phyloP scores from a whole-genome alignment of 2,329 filamentous ascomycete genomes.

The Cladobotryum protrusum region DNA sequence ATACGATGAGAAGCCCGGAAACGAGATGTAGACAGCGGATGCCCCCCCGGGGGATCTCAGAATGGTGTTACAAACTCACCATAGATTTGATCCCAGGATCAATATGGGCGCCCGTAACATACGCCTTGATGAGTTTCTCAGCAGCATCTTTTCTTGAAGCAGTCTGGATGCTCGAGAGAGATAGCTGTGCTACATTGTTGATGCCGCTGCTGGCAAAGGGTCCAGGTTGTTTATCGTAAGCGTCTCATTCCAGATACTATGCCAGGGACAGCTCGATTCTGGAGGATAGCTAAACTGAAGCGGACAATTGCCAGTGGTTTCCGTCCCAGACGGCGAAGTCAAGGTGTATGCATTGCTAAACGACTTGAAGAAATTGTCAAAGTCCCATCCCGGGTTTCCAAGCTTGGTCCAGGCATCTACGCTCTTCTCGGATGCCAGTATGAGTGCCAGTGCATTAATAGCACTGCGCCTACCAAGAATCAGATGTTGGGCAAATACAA shows the following conservation, averaged over 20 bases:
- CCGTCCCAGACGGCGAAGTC: constrained; percentile 6
- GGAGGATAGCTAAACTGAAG: constrained; percentile 18
- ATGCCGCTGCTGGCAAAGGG: constrained; percentile 9
- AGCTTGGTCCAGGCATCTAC: constrained; percentile 20
- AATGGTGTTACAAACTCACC: constrained; percentile 2
- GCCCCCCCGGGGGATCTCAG: constrained; percentile 3
- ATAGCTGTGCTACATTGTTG: constrained; percentile 3
- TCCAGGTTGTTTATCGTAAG: constrained; percentile 21
- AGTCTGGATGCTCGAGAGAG: constrained; percentile 1
- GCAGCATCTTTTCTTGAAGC: constrained; percentile 1
- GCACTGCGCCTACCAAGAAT: constrained; percentile 23
- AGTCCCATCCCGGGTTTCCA: constrained; percentile 23
- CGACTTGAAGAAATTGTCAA: constrained; percentile 18
- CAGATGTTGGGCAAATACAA: constrained; percentile 17
- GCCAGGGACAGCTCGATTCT: not conserved
- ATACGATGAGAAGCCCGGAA: constrained; percentile 15
- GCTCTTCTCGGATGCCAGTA: constrained; percentile 9
- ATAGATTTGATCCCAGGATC: not conserved
- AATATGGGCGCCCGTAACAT: not conserved
- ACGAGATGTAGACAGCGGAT: constrained; percentile 7
- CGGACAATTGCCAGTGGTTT: constrained; percentile 20
- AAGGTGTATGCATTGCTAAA: constrained; percentile 29
- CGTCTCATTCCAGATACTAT: constrained; percentile 15
- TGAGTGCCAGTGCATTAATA: constrained; percentile 22
- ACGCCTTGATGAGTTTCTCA: constrained; percentile 4